Base-by-base conservation (phyloP, 2,329 filamentous ascomycete species). In the Helicocarpus griseus region DNA sequence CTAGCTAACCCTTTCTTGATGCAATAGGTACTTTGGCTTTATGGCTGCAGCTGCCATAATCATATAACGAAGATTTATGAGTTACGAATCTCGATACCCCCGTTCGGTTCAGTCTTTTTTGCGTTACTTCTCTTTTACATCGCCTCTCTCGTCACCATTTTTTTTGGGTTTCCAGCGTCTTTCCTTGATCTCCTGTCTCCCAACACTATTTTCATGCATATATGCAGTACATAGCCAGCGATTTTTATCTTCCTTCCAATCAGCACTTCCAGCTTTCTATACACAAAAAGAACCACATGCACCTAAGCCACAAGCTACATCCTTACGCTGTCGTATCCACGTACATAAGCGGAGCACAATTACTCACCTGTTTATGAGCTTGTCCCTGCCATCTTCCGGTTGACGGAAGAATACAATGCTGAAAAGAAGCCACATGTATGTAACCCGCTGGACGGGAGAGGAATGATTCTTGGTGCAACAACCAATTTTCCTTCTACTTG, bases 41-140 rank as follows among this genome's bases (percentile, higher is more conserved):
- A 70, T 70, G 68, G 58, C 63, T 36, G 45, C 65, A 3, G 63
- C 67, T 14, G 68, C 68, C 19, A 63, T 70, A 56, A 65, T 69
- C 48, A 66, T 70, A 51, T 63, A 63, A 31, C 69, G 57, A 61
- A 11, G 6, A 24, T 36, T 46, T 36, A 36, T 21, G 28, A 38
- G 5, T 54, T 33, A 51, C 28, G 39, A 54, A 9, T 31, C 5
- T 45, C 22, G 47, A 36, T 4, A 22, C 13, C 9, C 39, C 39
- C 9, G 2, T 26, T n/a, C 26, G 31, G 14, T 41, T 21, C 31
- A n/a, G 7, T 51, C 26, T n/a, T 29, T 6, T 26, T 17, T 43
- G 22, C 3, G 8, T n/a, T 14, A 6, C 17, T 43, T 13, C 29
- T 7, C 9, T 26, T 46, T n/a, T 28, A 19, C 24, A 24, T 41